Percentiles rank a stretch among this genome's conserved stretches.
Evolutionary conservation across 768 basidiomycete species (phyloP).

Genomic region (Pulveroboletus sp.): DNA sequence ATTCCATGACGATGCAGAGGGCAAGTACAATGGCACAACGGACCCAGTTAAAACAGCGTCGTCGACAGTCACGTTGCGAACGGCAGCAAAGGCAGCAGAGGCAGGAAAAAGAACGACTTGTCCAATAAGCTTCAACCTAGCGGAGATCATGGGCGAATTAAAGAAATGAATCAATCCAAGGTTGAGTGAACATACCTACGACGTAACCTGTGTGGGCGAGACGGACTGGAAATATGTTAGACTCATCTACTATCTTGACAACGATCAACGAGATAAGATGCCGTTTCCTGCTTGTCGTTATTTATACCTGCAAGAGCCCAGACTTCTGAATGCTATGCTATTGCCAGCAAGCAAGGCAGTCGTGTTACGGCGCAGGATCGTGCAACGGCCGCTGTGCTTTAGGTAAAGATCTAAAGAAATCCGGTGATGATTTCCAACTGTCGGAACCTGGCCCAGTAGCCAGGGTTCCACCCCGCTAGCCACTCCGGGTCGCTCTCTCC

Average conservation of each 20-base stretch:
- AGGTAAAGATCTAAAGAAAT: too few relatives aligned
- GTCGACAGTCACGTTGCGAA: slow-evolving; percentile 12
- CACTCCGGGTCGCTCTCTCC: too few relatives aligned
- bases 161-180: background rate
- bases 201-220: background rate
- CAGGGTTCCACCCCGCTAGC: too few relatives aligned
- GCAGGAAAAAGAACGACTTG: background rate
- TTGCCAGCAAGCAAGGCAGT: too few relatives aligned
- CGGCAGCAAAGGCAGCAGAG: background rate
- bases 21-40: slow-evolving; percentile 14
- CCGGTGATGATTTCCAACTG: too few relatives aligned
- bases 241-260: background rate
- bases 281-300: too few relatives aligned
- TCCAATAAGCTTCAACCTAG: background rate
- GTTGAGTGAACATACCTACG: background rate
- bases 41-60: slow-evolving; percentile 11
- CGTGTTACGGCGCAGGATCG: too few relatives aligned
- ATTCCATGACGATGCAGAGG: slow-evolving; percentile 8
- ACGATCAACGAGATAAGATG: background rate
- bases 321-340: too few relatives aligned
- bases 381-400: too few relatives aligned
- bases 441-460: too few relatives aligned
- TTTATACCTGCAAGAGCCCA: too few relatives aligned
- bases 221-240: background rate
- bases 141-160: background rate